phyloP scores from a whole-genome alignment of 2,329 filamentous ascomycete genomes.

The Penicillium sp. region DNA sequence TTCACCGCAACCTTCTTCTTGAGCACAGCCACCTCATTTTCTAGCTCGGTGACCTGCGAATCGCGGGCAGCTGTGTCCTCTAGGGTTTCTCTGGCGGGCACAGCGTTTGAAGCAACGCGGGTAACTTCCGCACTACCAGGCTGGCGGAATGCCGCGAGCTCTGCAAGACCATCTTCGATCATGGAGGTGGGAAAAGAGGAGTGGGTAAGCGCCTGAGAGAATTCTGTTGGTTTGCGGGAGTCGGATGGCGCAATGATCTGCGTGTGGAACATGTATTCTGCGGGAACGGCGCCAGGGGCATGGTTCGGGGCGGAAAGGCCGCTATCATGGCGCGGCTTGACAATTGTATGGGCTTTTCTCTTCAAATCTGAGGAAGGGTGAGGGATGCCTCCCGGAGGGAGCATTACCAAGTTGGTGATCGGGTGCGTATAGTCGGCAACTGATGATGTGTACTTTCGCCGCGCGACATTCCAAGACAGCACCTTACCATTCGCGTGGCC shows the following conservation, averaged over 20 bases:
- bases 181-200: conserved; percentile 32
- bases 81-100: conserved; percentile 6
- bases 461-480: conserved; percentile 68
- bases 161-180: conserved; percentile 36
- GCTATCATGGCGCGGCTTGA: conserved; percentile 60
- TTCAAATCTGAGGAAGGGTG: conserved; percentile 31
- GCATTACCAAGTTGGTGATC: conserved; percentile 71
- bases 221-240: conserved; percentile 18
- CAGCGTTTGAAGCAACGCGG: conserved; percentile 9
- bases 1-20: conserved; percentile 32
- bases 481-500: conserved; percentile 75
- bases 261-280: conserved; percentile 37
- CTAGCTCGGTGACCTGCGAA: conserved; percentile 27
- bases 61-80: conserved; percentile 20
- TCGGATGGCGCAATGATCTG: conserved; percentile 26
- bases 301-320: conserved; percentile 31
- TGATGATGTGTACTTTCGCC: conserved; percentile 58
- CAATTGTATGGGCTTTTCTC: conserved; percentile 51
- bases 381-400: conserved; percentile 51
- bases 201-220: conserved; percentile 33
- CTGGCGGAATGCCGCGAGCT: conserved; percentile 27
- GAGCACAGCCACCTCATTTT: conserved; percentile 34
- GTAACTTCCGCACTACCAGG: conserved; percentile 18
- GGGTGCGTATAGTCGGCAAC: conserved; percentile 67
- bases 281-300: conserved; percentile 32